A percentile compares a stretch with the other conserved stretches of the same genome.
phyloP scores from a whole-genome alignment of 1,284 basidiomycete genomes.

The Dichomitus squalens region DNA sequence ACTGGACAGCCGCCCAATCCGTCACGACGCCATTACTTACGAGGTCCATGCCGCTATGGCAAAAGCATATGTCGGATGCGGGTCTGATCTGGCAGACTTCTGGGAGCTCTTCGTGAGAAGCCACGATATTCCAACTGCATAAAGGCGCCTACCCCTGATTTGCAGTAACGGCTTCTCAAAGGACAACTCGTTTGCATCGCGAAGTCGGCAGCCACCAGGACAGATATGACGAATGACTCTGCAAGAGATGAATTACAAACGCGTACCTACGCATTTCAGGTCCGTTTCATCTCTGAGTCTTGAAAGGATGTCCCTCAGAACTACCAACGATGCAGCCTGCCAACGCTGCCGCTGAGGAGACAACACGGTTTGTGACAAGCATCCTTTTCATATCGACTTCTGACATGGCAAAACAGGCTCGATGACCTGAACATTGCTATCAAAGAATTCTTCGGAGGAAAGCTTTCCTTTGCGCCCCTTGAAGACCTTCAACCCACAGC shows the following conservation, averaged over 20 bases:
- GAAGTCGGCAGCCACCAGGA: not conserved
- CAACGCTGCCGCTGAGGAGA: not conserved
- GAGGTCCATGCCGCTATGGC: no score
- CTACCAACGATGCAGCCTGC: not conserved
- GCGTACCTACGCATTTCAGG: not conserved
- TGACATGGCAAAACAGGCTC: not conserved
- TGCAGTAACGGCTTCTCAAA: no score
- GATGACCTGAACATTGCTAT: not conserved
- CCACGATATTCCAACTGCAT: no score
- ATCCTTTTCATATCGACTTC: no score
- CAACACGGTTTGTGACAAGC: not conserved
- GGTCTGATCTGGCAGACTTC: no score
- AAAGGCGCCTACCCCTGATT: no score
- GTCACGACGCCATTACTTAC: no score
- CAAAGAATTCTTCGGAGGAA: not conserved
- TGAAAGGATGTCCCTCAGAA: not conserved
- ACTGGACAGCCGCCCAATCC: no score
- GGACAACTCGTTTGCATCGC: no score
- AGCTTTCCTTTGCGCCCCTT: not conserved
- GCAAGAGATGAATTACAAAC: not conserved
- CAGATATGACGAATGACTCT: not conserved
- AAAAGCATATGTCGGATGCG: no score
- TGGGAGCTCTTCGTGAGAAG: no score
- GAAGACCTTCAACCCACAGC: not conserved
- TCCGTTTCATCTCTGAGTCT: not conserved